Evolutionary conservation across 768 basidiomycete species (phyloP), one percentile per base, ranked within the genome.

Genomic region (Polyporus arcularius): DNA sequence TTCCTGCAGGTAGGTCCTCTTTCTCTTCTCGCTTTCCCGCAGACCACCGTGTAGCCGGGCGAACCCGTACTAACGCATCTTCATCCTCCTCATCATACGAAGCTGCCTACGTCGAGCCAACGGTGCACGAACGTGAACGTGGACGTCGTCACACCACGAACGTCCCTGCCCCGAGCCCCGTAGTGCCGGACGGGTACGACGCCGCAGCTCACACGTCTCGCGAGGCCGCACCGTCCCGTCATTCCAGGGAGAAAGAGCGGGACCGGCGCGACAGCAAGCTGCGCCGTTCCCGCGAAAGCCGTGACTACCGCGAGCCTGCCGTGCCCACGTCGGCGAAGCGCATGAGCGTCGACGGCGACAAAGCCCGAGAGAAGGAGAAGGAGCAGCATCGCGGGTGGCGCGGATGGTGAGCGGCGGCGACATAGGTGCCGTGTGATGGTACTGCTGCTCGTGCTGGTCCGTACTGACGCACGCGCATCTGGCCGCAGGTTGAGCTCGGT

Each of bases 391-490:
- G 53, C 42, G 46, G 46, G 46, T 63, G 57, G 62, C 62, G 62
- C 53, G 62, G 62, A 63, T 63, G 62, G 62, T 63, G 62, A 63
- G 62, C 53, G 53, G 10, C 31, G 31, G 12, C 61, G 55, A 53
- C 40, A 48, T 42, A 62, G 61, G 61, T 62, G 61, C 61, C 55
- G 61, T 56, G 10, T 30, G 59, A 40, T 50, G 42, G 31, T 53
- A 52, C 1, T 43, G 6, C 21, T 50, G 21, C 26, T 18, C 38
- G 41, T 52, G 18, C 26, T 38, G 26, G 18, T 28, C 31, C 38
- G 49, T 16, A 43, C 48, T 56, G 54, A 61, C 53, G 32, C 39
- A 14, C 18, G 9, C 32, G 10, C 18, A 16, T 45, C 1, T 26
- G 21, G 2, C 21, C 6, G 12, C 51, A 62, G 61, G 61, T 45